Evolutionary conservation across 805 yeast species (phyloP), one percentile per base, ranked within the genome.

Genomic region (Jamesozyma piceae): DNA sequence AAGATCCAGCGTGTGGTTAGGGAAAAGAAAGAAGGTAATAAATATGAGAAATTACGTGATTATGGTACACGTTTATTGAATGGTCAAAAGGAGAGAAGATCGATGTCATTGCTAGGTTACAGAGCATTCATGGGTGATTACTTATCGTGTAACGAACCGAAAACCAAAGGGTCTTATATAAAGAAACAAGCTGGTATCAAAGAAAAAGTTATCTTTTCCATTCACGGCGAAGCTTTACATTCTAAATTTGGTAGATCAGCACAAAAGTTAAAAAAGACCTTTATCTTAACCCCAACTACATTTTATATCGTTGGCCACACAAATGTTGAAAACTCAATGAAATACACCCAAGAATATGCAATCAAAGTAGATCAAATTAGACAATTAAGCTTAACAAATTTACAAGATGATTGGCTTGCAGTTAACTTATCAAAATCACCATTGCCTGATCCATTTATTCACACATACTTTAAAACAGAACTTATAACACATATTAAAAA

Each of bases 41-140:
- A 85, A 58, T 83, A 72, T 52, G 90, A 84, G 51, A 82, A 88
- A 59, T 71, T 89, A 37, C 77, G 97, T 58, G 96, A 90, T 53
- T 74, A 78, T 48, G 97, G 97, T 43, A 80, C 80, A 28, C 71
- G 72, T 17, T 62, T 88, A 28, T 68, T 89, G 37, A 78, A 72
- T 19, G 80, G 81, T 28, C 73, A 83, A 54, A 92, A 92, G 57
- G 92, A 92, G 60, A 83, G 98, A 66, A 78, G 98, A 57, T 67
- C 92, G 39, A 74, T 88, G 74, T 84, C 95, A 22, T 67, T 92
- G 57, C 63, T 88, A 34, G 97, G 97, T 0, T 82, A 80, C 41
- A 75, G 98, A 53, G 81, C 90, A 5, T 94, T 75, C 52, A 75
- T 83, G 80, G 98, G 97, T n/a, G 98, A 92, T 62, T 92, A 92